phyloP scores from a whole-genome alignment of 2,329 filamentous ascomycete genomes.

The Penicillium sp. region DNA sequence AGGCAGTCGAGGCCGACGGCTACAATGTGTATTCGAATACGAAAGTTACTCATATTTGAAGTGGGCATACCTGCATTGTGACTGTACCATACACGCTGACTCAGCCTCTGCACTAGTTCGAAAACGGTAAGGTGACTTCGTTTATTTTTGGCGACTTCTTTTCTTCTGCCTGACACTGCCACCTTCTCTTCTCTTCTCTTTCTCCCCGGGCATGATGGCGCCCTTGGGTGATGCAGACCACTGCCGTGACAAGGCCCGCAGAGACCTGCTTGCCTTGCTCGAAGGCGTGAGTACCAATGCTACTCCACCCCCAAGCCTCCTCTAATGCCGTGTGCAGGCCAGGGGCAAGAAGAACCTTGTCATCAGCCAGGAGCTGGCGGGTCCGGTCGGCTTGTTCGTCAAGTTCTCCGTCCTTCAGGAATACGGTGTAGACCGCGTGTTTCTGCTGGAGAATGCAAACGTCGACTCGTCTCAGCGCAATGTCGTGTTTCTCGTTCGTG shows the following conservation, averaged over 20 bases:
- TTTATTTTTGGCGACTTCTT: conserved; percentile 22
- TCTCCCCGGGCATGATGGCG: conserved; percentile 15
- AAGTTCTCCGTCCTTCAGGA: conserved; percentile 95
- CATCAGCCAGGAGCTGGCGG: conserved; percentile 83
- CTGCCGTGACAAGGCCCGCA: conserved; percentile 59
- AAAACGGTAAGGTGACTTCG: conserved; percentile 14
- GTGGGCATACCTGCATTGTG: no score
- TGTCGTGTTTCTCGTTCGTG: conserved; percentile 86
- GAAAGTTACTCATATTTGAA: background rate
- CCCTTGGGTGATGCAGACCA: conserved; percentile 40
- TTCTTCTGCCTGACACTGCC: conserved; percentile 19
- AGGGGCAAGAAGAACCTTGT: conserved; percentile 98
- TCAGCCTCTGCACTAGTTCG: conserved; percentile 19
- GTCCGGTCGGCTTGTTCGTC: conserved; percentile 82
- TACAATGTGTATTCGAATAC: conserved; percentile 11
- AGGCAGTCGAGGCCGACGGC: conserved; percentile 17
- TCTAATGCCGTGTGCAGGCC: conserved; percentile 56
- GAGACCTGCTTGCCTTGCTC: conserved; percentile 82
- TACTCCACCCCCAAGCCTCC: conserved; percentile 8
- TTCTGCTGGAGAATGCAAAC: conserved; percentile 93
- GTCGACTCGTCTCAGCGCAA: conserved; percentile 91
- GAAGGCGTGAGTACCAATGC: conserved; percentile 73
- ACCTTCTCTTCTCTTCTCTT: background rate
- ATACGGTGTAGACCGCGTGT: conserved; percentile 96
- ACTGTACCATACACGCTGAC: conserved; percentile 6